Conservation (phyloP, 2,329 filamentous ascomycete species). For the Nemania serpens region DNA sequence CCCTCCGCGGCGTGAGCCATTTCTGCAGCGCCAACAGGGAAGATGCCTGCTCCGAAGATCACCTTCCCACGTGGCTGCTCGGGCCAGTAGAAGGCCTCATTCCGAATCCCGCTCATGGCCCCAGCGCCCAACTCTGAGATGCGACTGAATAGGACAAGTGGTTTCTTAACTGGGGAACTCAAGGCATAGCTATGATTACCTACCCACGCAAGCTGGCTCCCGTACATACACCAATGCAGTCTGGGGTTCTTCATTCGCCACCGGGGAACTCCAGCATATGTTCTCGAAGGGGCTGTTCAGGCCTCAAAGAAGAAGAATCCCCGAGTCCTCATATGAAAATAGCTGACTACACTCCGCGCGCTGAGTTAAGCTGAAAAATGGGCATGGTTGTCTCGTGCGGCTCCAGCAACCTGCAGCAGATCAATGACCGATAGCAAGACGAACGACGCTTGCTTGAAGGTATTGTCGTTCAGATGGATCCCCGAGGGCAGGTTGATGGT, state of each 20-base stretch:
- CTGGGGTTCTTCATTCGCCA: constrained; percentile 6
- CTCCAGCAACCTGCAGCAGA: constrained; percentile 3
- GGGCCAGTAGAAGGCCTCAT: constrained; percentile 34
- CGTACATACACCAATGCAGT: not conserved
- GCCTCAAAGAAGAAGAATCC: constrained; percentile 24
- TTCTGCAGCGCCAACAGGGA: constrained; percentile 35
- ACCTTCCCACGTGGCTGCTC: constrained; percentile 41
- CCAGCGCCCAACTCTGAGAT: not conserved
- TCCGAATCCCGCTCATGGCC: constrained; percentile 25
- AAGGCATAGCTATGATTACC: constrained; percentile 3
- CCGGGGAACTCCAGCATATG: constrained; percentile 21
- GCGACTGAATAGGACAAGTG: constrained; percentile 16
- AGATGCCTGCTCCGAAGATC: constrained; percentile 36
- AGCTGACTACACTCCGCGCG: constrained; percentile 6
- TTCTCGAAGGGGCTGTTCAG: constrained; percentile 4
- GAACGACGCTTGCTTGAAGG: not conserved
- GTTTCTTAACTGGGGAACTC: constrained; percentile 7
- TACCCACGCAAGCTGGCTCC: constrained; percentile 10
- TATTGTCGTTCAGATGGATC: not conserved
- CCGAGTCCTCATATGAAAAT: constrained; percentile 20
- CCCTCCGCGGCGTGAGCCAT: constrained; percentile 31
- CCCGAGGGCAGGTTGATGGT: constrained; percentile 14
- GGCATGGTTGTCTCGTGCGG: constrained; percentile 2
- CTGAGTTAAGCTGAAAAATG: constrained; percentile 12
- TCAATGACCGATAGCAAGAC: not conserved